Percentiles rank a stretch among this genome's conserved stretches.
Evolutionary conservation across 371 early-diverging fungal species (phyloP).

Genomic region (Polyrhizophydium stewartii): DNA sequence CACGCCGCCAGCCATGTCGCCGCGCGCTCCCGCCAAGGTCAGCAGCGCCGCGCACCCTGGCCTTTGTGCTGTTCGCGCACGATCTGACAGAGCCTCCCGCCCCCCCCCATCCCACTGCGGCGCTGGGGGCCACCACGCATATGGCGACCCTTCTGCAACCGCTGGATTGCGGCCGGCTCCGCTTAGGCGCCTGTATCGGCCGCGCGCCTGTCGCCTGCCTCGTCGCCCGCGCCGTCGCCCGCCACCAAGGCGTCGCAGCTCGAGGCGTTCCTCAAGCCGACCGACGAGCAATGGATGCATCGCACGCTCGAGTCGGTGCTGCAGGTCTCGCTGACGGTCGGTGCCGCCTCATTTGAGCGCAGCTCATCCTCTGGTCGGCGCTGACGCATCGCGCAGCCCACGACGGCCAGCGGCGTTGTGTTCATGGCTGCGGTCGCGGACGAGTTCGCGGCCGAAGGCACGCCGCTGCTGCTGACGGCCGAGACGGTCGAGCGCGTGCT

Average conservation of each 20-base stretch:
- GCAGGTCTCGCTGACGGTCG: slow-evolving; percentile 74
- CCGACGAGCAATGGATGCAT: slow-evolving; percentile 85
- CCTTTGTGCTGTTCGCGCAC: slow-evolving; percentile 7
- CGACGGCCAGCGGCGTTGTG: slow-evolving; percentile 9
- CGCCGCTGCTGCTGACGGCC: slow-evolving; percentile 12
- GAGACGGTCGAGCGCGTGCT: slow-evolving; percentile 66
- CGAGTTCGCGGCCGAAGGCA: slow-evolving; percentile 19
- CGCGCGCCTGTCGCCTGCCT: not conserved
- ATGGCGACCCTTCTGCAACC: not conserved
- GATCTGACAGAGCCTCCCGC: too few species aligned
- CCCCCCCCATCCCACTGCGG: not conserved
- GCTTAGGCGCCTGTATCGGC: not conserved
- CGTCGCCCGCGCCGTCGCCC: slow-evolving; percentile 18
- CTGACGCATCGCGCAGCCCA: not conserved
- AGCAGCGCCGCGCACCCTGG: too few species aligned
- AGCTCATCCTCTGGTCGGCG: not conserved
- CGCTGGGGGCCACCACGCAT: slow-evolving; percentile 11
- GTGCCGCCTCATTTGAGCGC: slow-evolving; percentile 14
- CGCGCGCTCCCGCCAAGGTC: not conserved
- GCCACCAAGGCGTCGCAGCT: slow-evolving; percentile 7
- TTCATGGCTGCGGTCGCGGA: slow-evolving; percentile 40
- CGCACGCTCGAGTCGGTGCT: slow-evolving; percentile 76
- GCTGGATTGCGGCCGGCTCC: not conserved
- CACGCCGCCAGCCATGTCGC: slow-evolving; percentile 1
- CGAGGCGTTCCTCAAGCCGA: slow-evolving; percentile 39